phyloP scores from a whole-genome alignment of 139 green algal species.

The Chlamydomonas sp. region DNA sequence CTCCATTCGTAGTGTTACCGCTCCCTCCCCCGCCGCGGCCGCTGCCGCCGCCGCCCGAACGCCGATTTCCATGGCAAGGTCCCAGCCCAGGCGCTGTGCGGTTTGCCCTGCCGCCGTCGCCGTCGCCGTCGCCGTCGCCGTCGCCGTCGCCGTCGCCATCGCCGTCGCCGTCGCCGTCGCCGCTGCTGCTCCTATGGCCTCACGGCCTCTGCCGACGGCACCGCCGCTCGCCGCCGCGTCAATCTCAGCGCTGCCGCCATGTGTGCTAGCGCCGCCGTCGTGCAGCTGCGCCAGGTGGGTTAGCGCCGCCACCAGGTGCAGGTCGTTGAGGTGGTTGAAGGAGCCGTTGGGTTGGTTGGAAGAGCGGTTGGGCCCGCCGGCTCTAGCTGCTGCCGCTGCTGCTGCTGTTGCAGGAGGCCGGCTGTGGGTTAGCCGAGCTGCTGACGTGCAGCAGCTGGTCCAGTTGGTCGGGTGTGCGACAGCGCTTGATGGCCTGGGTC shows the following conservation, averaged over 20 bases:
- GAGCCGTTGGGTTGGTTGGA: neutral
- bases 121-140: too few relatives aligned
- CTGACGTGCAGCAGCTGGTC: neutral
- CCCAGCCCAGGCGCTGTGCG: too few relatives aligned
- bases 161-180: neutral
- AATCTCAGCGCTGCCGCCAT: neutral
- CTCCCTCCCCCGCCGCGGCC: too few relatives aligned
- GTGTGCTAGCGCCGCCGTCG: neutral
- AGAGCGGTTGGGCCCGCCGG: too few relatives aligned
- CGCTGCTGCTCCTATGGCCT: neutral
- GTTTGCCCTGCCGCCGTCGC: too few relatives aligned
- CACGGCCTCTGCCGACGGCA: neutral
- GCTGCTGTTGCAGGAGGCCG: neutral
- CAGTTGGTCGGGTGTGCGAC: neutral
- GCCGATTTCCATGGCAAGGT: too few relatives aligned
- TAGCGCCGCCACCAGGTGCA: constrained; percentile 19
- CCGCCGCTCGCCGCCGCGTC: neutral
- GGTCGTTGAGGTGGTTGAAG: neutral
- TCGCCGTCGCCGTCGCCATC: too few relatives aligned
- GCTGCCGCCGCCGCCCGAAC: too few relatives aligned
- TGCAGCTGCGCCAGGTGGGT: constrained; percentile 25
- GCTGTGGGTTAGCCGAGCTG: neutral
- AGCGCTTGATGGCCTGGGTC: constrained; percentile 15
- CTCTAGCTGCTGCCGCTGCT: neutral
- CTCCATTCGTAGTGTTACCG: too few relatives aligned